Percentiles rank a stretch among this genome's conserved stretches.
phyloP scores from a whole-genome alignment of 202 grass and related monocot species.

The Setaria italica region DNA sequence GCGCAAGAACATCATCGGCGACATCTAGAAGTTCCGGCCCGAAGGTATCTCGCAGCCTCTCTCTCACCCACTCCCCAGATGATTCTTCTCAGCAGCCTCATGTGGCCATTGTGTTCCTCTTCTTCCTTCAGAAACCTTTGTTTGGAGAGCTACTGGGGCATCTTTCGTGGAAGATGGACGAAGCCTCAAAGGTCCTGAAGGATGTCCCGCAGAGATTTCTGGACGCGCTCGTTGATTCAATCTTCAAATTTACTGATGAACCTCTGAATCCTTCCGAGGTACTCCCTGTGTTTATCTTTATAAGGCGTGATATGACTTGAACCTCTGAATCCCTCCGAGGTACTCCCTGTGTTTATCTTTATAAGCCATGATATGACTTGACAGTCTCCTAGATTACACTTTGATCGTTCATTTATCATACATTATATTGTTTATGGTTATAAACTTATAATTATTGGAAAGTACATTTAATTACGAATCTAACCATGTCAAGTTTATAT shows the following conservation, averaged over 20 bases:
- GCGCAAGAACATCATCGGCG: constrained; percentile 16
- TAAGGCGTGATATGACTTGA: too few relatives aligned
- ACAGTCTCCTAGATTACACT: too few relatives aligned
- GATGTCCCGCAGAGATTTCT: constrained; percentile 26
- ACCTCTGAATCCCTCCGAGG: too few relatives aligned
- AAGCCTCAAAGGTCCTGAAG: constrained; percentile 39
- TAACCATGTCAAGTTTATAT: too few relatives aligned
- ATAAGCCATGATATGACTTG: too few relatives aligned
- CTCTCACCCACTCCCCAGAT: neutral
- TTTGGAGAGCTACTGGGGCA: constrained; percentile 22
- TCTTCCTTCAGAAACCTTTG: constrained; percentile 46
- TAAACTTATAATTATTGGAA: too few relatives aligned
- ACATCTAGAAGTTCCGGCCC: constrained; percentile 5
- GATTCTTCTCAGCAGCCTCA: neutral
- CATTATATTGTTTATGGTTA: too few relatives aligned
- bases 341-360: too few relatives aligned
- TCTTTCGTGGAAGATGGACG: constrained; percentile 26
- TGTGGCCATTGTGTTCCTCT: neutral
- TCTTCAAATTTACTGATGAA: constrained; percentile 49
- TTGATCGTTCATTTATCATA: too few relatives aligned
- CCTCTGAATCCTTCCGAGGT: constrained; percentile 52
- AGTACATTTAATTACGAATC: too few relatives aligned
- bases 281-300: too few relatives aligned
- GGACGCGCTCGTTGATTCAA: constrained; percentile 50
- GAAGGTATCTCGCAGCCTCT: neutral